Evolutionary conservation across 495 filamentous ascomycete genomes (phyloP), one percentile per base, ranked within the genome.

Genomic region (Penicillium angulare): DNA sequence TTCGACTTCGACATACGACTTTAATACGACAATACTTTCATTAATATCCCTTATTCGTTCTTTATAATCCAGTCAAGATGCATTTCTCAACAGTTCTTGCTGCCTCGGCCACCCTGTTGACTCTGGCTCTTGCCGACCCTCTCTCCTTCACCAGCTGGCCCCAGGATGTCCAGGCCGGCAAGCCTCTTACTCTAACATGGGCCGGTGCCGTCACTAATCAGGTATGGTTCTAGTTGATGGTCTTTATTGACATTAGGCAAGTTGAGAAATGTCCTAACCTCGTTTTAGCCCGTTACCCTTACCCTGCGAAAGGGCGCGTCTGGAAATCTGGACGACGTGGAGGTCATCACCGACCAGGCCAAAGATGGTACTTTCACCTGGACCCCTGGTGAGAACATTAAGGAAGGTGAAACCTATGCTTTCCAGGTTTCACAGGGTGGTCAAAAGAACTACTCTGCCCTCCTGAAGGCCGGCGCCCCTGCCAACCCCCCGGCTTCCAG

Each of bases 61-160:
- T 1, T 50, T 53, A 33, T 24, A 15, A n/a, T 40, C 32, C 40
- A 16, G 43, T 27, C 8, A 49, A 8, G 8, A 65, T 65, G 62
- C 47, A 54, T 56, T 60, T 72, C 41, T 42, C 54, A 10, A 60
- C 53, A 46, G 40, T 78, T 39, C 41, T 78, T 40, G 65, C 64
- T 23, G 50, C 57, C 46, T 66, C 66, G 43, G 66, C 65, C 32
- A 68, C 62, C 2, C 20, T 65, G 22, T 5, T 65, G 27, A 38
- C 56, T 22, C 21, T 65, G 38, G 56, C 53, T n/a, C 47, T 56
- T 32, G 48, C 69, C 16, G 57, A 71, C 23, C 57, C 61, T 21
- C 43, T 77, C 18, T 56, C 71, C 10, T 79, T 79, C 60, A 76
- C 73, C 10, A 57, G 64, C 17, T 72, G 69, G 62, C 77, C 77